Evolutionary conservation across 2,329 filamentous ascomycete species (phyloP).

Genomic region (Pseudonectria foliicola): DNA sequence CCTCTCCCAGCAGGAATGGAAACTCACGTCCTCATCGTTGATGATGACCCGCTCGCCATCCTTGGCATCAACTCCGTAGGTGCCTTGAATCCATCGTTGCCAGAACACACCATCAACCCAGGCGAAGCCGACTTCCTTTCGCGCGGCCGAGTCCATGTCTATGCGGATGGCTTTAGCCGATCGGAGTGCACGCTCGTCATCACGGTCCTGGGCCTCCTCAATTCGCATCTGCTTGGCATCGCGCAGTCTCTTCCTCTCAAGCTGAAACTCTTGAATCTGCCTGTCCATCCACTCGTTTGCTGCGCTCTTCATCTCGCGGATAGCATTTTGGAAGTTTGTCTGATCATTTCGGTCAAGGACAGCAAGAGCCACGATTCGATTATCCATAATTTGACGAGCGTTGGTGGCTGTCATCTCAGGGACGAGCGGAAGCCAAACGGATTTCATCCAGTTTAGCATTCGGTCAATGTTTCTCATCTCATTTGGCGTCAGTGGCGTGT

Average conservation of each 20-base stretch:
- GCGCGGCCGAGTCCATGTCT: slow-evolving; percentile 79
- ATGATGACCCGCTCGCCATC: slow-evolving; percentile 91
- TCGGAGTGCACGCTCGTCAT: slow-evolving; percentile 79
- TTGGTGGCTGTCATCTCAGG: slow-evolving; percentile 89
- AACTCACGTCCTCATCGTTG: slow-evolving; percentile 90
- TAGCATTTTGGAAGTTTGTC: slow-evolving; percentile 70
- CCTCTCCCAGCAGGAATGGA: too few species aligned
- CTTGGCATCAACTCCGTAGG: slow-evolving; percentile 82
- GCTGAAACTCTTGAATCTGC: slow-evolving; percentile 82
- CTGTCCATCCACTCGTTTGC: slow-evolving; percentile 98
- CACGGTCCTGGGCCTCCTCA: slow-evolving; percentile 90
- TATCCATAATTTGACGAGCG: slow-evolving; percentile 89
- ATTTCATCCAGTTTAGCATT: slow-evolving; percentile 88
- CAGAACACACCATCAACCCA: slow-evolving; percentile 98
- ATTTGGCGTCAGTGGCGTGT: slow-evolving; percentile 74
- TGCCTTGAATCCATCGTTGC: slow-evolving; percentile 94
- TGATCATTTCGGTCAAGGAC: slow-evolving; percentile 74
- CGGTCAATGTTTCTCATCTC: slow-evolving; percentile 83
- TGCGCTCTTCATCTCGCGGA: slow-evolving; percentile 89
- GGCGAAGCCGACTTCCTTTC: slow-evolving; percentile 86
- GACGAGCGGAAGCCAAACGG: slow-evolving; percentile 91
- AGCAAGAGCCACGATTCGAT: slow-evolving; percentile 88
- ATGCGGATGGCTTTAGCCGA: slow-evolving; percentile 87
- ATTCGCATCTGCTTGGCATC: slow-evolving; percentile 93
- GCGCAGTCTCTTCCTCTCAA: slow-evolving; percentile 85